Evolutionary conservation across 345 rosid species (phyloP).

Genomic region (Syzygium grande): DNA sequence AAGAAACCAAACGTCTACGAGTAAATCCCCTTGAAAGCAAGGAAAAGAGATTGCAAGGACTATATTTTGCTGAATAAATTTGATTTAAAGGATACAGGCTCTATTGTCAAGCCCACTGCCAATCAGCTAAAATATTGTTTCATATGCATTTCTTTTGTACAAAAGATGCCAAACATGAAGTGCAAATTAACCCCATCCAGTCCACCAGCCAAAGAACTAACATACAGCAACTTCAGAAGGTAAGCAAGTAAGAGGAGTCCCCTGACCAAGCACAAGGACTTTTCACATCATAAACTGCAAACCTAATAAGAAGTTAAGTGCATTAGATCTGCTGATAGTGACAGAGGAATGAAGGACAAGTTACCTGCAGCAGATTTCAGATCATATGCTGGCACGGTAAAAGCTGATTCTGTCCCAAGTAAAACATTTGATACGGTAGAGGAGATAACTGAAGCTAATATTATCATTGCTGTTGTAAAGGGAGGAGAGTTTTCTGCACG

Average conservation of each 20-base stretch:
- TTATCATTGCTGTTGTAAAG: conserved; percentile 95
- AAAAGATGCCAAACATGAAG: background rate
- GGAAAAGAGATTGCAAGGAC: background rate
- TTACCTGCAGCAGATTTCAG: conserved; percentile 96
- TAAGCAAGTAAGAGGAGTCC: background rate
- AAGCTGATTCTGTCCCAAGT: conserved; percentile 86
- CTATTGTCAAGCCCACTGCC: background rate
- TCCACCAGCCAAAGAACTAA: background rate
- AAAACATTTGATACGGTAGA: conserved; percentile 90
- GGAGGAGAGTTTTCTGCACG: conserved; percentile 97
- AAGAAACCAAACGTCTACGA: background rate
- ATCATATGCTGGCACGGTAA: conserved; percentile 89
- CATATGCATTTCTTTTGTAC: background rate
- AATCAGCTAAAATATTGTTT: background rate
- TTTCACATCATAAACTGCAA: background rate
- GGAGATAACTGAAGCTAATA: conserved; percentile 90
- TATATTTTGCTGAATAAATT: background rate
- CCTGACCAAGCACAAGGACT: background rate
- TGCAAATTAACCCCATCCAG: background rate
- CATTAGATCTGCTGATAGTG: background rate
- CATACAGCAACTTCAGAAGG: background rate
- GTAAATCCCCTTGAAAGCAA: background rate
- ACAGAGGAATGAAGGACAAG: background rate
- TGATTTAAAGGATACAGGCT: background rate
- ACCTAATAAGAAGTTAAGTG: background rate